Percentiles rank a stretch among this genome's conserved stretches.
Evolutionary conservation across 805 yeast species (phyloP).

Genomic region (Kluyveromyces lactis): DNA sequence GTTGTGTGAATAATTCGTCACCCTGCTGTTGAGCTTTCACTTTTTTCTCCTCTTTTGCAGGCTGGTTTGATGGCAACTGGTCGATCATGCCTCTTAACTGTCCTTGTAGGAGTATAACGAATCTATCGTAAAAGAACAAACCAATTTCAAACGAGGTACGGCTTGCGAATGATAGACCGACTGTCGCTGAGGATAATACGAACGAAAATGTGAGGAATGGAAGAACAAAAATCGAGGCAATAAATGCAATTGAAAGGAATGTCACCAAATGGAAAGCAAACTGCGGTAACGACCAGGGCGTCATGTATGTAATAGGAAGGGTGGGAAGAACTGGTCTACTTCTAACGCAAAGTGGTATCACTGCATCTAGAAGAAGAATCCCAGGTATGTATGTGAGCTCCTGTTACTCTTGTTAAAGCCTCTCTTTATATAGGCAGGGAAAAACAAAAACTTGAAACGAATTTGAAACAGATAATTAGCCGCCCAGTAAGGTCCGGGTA

Average conservation of each 20-base stretch:
- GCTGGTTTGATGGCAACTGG: constrained; percentile 6
- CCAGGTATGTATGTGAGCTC: too few relatives aligned
- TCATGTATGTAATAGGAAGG: constrained; percentile 4
- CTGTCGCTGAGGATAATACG: constrained; percentile 22
- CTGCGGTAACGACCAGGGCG: constrained; percentile 15
- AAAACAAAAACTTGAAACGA: too few relatives aligned
- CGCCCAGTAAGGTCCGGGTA: too few relatives aligned
- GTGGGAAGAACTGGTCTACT: too few relatives aligned
- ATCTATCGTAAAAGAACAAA: constrained; percentile 16
- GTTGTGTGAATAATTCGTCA: not conserved
- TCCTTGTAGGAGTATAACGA: constrained; percentile 13
- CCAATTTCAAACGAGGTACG: constrained; percentile 22
- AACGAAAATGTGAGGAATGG: constrained; percentile 24
- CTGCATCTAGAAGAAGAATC: too few relatives aligned
- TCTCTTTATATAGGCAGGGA: too few relatives aligned
- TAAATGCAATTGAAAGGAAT: constrained; percentile 15
- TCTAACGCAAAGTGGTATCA: too few relatives aligned
- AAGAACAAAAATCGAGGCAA: constrained; percentile 19
- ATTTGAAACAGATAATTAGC: too few relatives aligned
- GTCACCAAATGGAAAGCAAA: constrained; percentile 18
- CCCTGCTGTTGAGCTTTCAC: not conserved
- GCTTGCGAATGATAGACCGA: constrained; percentile 23
- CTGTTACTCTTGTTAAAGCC: too few relatives aligned
- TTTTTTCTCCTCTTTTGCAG: too few relatives aligned
- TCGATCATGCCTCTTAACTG: constrained; percentile 14